Base-by-base conservation (phyloP, 1,284 basidiomycete species). In the Anthracocystis walkeri region DNA sequence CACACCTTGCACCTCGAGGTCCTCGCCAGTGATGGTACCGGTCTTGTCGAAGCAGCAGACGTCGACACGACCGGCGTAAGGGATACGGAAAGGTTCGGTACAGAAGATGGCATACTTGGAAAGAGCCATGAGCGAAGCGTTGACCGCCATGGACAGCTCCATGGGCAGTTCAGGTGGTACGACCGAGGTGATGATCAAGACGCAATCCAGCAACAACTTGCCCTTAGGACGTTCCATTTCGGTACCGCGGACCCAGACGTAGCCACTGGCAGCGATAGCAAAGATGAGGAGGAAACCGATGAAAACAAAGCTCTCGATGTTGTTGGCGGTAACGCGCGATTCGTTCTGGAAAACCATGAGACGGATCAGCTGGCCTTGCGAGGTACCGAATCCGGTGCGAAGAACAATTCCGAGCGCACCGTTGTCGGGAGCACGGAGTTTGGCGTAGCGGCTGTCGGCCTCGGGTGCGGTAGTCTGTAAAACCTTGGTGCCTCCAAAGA, bases 31-130 rank as follows among this genome's bases (percentile, higher is more conserved):
- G 56, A 85, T 85, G 20, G 83, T 85, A 44, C 83, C 83, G 3
- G 83, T 85, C 74, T 85, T 85, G 79, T 85, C 83, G 51, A 85
- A 85, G 74, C 83, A 85, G 80, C 83, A 85, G 29, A 85, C 83
- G 54, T 85, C 83, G 21, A 85, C 83, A 12, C 80, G 71, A 16
- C 83, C 83, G 18, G 83, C 82, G 59, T 80, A 85, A 11, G 83
- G 83, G 52, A 85, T 85, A 27, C 83, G 81, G 79, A 85, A 85
- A 12, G 83, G 83, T 55, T 85, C 83, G 40, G 83, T 85, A 62
- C 83, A 85, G 77, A 85, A 85, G 73, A 85, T 84, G 33, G 82
- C 81, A 85, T 88, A 93, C 87, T 97, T 98, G 62, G 93, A 93
- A 46, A 99, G 87, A 0, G 96, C 95, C 44, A 97, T 94, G 40